Base-by-base conservation (phyloP, 768 basidiomycete genomes). In the Tricholoma saponaceum region DNA sequence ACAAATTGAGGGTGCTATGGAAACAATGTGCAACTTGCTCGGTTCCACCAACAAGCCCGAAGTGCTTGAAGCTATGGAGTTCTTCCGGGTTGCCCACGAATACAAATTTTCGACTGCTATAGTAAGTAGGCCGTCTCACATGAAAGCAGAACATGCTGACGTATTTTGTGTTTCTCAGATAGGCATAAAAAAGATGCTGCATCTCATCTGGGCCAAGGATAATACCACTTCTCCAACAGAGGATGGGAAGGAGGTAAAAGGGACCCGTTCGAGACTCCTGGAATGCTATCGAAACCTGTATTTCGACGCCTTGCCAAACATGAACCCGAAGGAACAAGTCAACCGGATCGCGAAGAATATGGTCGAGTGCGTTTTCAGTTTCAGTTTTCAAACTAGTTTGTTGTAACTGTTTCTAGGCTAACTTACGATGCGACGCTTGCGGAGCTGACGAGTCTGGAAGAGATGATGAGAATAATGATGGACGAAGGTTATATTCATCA, bases 391-490 rank as follows among this genome's bases (percentile, higher is more conserved):
- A 26, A 39, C 10, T 16, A 37, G 10, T 4, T 56, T 3, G 39
- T 51, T 39, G 26, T 25, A 58, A 28, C 46, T 44, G 50, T 39
- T 58, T 16, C 3, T 37, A 98, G 96, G 69, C 78, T 89, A 41
- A 98, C 97, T 0, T 95, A 93, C 66, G 85, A 89, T 14, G 91
- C 96, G 1, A 95, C 94, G 0, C 78, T 99, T 25, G 97, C 97
- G 1, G 95, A 98, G 69, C 75, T 99, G 41, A 99, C 95, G 1
- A 95, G 93, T 63, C 74, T 98, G 53, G 97, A 99, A 67, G 95
- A 98, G 72, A 89, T 98, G 80, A 87, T 99, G 86, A 83, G 92
- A 43, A 92, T 90, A 28, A 90, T 99, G 89, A 95, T 96, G 90
- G 86, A 89, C 7, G 91, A 95, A 50, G 84, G 82, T 3, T 86